Base-by-base conservation (phyloP, 106 monocot species). In the Alisma plantagoaquatica region DNA sequence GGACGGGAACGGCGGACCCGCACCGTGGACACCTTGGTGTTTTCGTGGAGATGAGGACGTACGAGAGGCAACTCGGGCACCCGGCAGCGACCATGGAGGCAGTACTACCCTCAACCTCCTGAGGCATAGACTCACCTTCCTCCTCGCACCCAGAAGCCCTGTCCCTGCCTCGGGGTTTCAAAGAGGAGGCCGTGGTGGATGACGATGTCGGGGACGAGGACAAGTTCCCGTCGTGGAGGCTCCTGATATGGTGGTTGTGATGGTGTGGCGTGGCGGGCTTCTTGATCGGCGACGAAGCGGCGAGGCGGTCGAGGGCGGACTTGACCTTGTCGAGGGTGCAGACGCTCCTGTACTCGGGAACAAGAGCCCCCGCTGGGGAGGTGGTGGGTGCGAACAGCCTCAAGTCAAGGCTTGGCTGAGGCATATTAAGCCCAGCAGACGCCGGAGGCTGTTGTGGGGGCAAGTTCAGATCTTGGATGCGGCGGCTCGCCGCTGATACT, bases 1-100 rank as follows among this genome's bases (percentile, higher is more conserved):
- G 19, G n/a, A n/a, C n/a, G 23, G 76, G 74, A 44, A 93, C 83
- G 43, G 61, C 65, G 31, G 77, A 74, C 35, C 69, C 49, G 53
- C 93, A 93, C 29, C 82, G 55, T 3, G 83, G 89, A 63, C 91
- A 91, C 59, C 72, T 54, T 21, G 84, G 91, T 17, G 80, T 72
- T 17, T 17, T 53, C 35, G 18, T 63, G 21, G 80, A 51, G 27
- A 84, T 72, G 45, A 91, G 67, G 43, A 91, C 91, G 64, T 91
- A 91, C 23, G 75, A 35, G 23, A 91, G 62, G 60, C 91, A 91
- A 10, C 52, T 50, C 1, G 83, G 77, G 48, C 89, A 96, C 12
- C 84, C 94, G 10, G 93, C 87, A 33, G 87, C 93, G 48, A 73
- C 59, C 76, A 82, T 31, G 18, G 30, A 27, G 16, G 33, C 30